A percentile compares a stretch with the other conserved stretches of the same genome.
These are phyloP conservation scores for Cryptosporidium sp. DNA, from an alignment of 169 alveolate species.

Conservation along the genomic window DNA sequence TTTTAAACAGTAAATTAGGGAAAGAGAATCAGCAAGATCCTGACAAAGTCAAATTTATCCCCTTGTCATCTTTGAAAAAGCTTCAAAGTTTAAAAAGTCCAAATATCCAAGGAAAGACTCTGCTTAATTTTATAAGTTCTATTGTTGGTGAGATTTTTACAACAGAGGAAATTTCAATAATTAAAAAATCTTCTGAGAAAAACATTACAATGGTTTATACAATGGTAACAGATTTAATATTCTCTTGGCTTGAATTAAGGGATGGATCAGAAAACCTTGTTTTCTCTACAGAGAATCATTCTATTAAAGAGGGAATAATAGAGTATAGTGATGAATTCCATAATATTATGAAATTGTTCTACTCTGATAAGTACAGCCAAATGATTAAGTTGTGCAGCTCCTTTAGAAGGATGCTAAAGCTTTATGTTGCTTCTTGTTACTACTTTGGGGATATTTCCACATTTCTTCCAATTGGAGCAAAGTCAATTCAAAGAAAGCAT, in stretches of 20 bases:
- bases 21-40: not conserved
- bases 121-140: constrained; percentile 44
- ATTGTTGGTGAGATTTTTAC: constrained; percentile 63
- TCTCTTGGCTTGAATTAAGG: constrained; percentile 61
- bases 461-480: constrained; percentile 37
- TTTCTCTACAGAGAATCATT: not conserved
- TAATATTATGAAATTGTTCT: constrained; percentile 34
- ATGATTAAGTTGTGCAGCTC: constrained; percentile 33
- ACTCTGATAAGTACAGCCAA: constrained; percentile 34
- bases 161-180: constrained; percentile 33
- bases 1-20: constrained; percentile 29
- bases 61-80: constrained; percentile 60
- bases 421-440: constrained; percentile 69
- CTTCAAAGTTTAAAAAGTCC: constrained; percentile 54
- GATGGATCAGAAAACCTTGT: constrained; percentile 29
- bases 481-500: not conserved
- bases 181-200: constrained; percentile 61
- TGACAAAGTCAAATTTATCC: constrained; percentile 48
- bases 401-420: constrained; percentile 14
- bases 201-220: constrained; percentile 45
- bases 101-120: constrained; percentile 49
- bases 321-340: constrained; percentile 22
- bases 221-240: constrained; percentile 45
- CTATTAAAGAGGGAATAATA: not conserved
- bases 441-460: constrained; percentile 58